Evolutionary conservation across 805 yeast genomes (phyloP), one percentile per base, ranked within the genome.

Genomic region (Pichia exigua): DNA sequence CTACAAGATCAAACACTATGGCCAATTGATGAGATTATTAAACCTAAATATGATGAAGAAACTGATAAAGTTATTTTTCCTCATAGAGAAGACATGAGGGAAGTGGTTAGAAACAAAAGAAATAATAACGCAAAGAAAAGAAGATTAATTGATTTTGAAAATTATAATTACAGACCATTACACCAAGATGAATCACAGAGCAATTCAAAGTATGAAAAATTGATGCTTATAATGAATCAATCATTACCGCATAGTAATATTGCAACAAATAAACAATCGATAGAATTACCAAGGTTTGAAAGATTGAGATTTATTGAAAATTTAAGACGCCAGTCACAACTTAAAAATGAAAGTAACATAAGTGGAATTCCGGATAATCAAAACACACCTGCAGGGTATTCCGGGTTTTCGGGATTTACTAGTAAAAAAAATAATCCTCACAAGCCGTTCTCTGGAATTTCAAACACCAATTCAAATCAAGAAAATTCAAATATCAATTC

Each of bases 291-390:
- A 6, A 48, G 58, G 17, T 94, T 94, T 66, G 80, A 87, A 75
- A 79, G 98, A 57, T 72, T 92, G 48, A 76, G 95, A 56, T 89
- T 91, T 61, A 85, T 92, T 53, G 98, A 92, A 65, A 94, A 86
- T 67, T 81, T 87, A 69, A 74, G 95, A 50, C 41, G 32, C 17
- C 54, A 53, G 35, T 50, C 44, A 11, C 35, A 44, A 22, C n/a
- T 35, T 1, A 55, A 55, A 22, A 48, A 50, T 18, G 54, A 53
- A 20, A 48, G 48, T 39, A 47, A 38, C 26, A 28, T 41, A 11
- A 50, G 46, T 35, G 53, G 55, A 3, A 11, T 45, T 11, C 46
- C 50, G 20, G 42, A 28, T 46, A 35, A 28, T 22, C 53, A 46
- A 41, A 53, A 42, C 22, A 44, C 47, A 22, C 47, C 49, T n/a